These are phyloP conservation scores for Gautieria morchelliformis DNA, from an alignment of 768 basidiomycete genomes.

Conservation along the genomic window DNA sequence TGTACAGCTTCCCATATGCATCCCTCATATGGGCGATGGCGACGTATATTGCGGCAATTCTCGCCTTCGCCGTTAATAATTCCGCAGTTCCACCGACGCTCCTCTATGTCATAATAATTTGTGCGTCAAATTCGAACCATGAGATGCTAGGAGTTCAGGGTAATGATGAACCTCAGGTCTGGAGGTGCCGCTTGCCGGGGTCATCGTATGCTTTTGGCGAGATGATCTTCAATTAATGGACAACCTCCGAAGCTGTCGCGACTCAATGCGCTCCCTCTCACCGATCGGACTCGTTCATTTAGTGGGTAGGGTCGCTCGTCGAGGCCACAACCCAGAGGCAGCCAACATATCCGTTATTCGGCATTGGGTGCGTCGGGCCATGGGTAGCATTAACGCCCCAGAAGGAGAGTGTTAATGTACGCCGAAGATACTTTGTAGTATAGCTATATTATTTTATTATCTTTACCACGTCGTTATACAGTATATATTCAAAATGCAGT, in stretches of 20 bases:
- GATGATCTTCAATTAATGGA: not conserved
- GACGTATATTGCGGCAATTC: not conserved
- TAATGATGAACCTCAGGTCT: not conserved
- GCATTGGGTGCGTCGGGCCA: not conserved
- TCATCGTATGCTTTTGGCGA: conserved; percentile 1
- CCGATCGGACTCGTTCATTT: not conserved
- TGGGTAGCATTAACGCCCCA: not conserved
- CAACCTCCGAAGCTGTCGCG: not conserved
- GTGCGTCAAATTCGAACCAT: not conserved
- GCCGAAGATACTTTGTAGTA: too few relatives aligned
- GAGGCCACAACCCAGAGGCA: not conserved
- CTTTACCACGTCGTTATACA: too few relatives aligned
- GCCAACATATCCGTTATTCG: not conserved
- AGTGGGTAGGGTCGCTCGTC: not conserved
- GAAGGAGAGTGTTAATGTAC: not conserved
- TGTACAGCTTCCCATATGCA: not conserved
- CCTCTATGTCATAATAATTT: not conserved
- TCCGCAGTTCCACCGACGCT: not conserved
- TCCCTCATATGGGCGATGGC: conserved; percentile 4
- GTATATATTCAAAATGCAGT: too few relatives aligned
- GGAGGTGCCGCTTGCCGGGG: not conserved
- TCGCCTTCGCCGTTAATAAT: not conserved
- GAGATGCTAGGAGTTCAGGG: not conserved
- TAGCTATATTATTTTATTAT: too few relatives aligned
- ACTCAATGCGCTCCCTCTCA: not conserved